phyloP scores from a whole-genome alignment of 2,329 filamentous ascomycete species.

The Metarhizium album region DNA sequence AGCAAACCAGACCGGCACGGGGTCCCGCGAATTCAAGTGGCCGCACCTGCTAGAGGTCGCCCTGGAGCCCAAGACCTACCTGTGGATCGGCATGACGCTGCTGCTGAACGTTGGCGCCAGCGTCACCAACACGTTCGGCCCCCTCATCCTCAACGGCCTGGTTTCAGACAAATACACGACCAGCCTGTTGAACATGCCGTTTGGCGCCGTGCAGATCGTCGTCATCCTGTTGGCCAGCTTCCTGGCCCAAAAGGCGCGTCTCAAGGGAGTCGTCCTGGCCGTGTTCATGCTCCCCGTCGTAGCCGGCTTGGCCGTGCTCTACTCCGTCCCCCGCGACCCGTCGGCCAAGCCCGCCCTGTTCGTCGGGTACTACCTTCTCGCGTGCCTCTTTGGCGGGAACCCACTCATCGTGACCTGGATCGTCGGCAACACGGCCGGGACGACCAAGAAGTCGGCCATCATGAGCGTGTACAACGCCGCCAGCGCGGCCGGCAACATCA shows the following conservation, averaged over 20 bases:
- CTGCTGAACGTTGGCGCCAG: slow-evolving; percentile 53
- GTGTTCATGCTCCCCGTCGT: slow-evolving; percentile 48
- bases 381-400: slow-evolving; percentile 56
- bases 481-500: slow-evolving; percentile 52
- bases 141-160: slow-evolving; percentile 49
- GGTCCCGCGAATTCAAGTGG: slow-evolving; percentile 57
- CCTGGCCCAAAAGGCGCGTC: slow-evolving; percentile 42
- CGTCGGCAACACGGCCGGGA: slow-evolving; percentile 56
- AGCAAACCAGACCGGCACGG: slow-evolving; percentile 65
- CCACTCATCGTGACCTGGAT: slow-evolving; percentile 60
- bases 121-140: slow-evolving; percentile 55
- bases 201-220: slow-evolving; percentile 49
- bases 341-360: slow-evolving; percentile 31
- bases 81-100: slow-evolving; percentile 50
- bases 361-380: slow-evolving; percentile 53
- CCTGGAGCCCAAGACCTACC: slow-evolving; percentile 40
- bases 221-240: slow-evolving; percentile 49
- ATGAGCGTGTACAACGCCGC: slow-evolving; percentile 56
- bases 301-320: slow-evolving; percentile 41
- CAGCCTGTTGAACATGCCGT: slow-evolving; percentile 56
- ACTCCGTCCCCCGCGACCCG: slow-evolving; percentile 39
- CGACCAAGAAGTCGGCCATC: slow-evolving; percentile 54
- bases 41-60: slow-evolving; percentile 47
- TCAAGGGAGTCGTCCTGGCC: slow-evolving; percentile 47
- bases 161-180: slow-evolving; percentile 48